phyloP scores from a whole-genome alignment of 2,329 filamentous ascomycete genomes.

The Fusarium sarcochroum region DNA sequence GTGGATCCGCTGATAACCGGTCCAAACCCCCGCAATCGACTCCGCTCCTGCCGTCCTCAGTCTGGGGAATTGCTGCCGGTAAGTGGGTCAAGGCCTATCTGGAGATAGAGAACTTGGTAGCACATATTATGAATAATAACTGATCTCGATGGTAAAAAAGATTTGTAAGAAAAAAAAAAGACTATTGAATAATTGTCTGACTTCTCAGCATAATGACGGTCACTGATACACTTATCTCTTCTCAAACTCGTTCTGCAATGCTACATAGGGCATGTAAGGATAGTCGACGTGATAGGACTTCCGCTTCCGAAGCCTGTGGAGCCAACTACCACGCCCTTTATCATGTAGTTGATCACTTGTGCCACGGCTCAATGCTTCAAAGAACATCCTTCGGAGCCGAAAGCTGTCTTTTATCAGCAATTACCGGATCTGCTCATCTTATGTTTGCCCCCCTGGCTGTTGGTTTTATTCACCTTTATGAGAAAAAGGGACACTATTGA shows the following conservation, averaged over 20 bases:
- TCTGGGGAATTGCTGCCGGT: constrained; percentile 14
- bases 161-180: too few species aligned
- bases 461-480: too few species aligned
- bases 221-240: background rate
- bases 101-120: constrained; percentile 1
- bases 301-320: constrained; percentile 10
- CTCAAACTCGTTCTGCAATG: background rate
- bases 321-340: constrained; percentile 15
- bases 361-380: background rate
- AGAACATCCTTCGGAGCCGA: background rate
- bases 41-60: constrained; percentile 20
- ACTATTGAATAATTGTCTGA: too few species aligned
- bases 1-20: constrained; percentile 43
- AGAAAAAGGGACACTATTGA: too few species aligned
- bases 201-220: too few species aligned
- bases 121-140: background rate
- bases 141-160: too few species aligned
- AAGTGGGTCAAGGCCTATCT: background rate
- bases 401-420: background rate
- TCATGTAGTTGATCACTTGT: constrained; percentile 16
- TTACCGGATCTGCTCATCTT: background rate
- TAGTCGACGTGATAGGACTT: background rate
- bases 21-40: constrained; percentile 29
- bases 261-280: background rate
- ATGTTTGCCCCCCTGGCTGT: background rate